A percentile compares a stretch with the other conserved stretches of the same genome.
Conservation (phyloP, 805 yeast genomes). For the Suhomyces vadensis region DNA sequence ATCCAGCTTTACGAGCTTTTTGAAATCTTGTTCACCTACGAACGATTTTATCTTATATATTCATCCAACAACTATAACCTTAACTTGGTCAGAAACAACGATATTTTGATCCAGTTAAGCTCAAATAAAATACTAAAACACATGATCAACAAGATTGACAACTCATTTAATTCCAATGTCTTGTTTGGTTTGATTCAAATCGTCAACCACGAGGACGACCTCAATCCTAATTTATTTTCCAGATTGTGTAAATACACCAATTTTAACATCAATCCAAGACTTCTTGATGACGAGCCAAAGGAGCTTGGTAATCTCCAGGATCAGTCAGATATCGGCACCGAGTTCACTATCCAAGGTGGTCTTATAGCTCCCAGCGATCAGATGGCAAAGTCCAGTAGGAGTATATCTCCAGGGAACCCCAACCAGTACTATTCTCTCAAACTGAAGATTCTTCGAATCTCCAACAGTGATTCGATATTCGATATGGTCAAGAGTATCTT, state of each 20-base stretch:
- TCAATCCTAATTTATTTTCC: slow-evolving; percentile 1
- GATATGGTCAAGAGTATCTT: slow-evolving; percentile 17
- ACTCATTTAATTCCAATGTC: slow-evolving; percentile 12
- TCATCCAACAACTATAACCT: slow-evolving; percentile 18
- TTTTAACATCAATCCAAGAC: slow-evolving; percentile 10
- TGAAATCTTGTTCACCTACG: slow-evolving; percentile 30
- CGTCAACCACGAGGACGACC: slow-evolving; percentile 9
- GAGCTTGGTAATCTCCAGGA: background rate
- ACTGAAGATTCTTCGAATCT: slow-evolving; percentile 5
- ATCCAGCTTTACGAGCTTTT: slow-evolving; percentile 32
- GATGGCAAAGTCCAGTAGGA: background rate
- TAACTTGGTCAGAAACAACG: slow-evolving; percentile 15
- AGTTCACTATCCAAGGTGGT: background rate
- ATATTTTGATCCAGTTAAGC: slow-evolving; percentile 12
- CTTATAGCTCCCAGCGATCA: background rate
- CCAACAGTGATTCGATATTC: slow-evolving; percentile 12
- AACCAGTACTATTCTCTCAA: slow-evolving; percentile 7
- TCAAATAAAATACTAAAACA: slow-evolving; percentile 9
- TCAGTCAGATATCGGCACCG: background rate
- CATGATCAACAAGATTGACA: slow-evolving; percentile 9
- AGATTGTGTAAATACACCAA: slow-evolving; percentile 12
- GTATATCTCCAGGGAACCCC: background rate
- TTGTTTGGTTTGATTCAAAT: slow-evolving; percentile 11
- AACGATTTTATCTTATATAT: slow-evolving; percentile 21
- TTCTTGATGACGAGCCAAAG: background rate